Evolutionary conservation across 495 filamentous ascomycete genomes (phyloP).

Genomic region (Penicillium silybi): DNA sequence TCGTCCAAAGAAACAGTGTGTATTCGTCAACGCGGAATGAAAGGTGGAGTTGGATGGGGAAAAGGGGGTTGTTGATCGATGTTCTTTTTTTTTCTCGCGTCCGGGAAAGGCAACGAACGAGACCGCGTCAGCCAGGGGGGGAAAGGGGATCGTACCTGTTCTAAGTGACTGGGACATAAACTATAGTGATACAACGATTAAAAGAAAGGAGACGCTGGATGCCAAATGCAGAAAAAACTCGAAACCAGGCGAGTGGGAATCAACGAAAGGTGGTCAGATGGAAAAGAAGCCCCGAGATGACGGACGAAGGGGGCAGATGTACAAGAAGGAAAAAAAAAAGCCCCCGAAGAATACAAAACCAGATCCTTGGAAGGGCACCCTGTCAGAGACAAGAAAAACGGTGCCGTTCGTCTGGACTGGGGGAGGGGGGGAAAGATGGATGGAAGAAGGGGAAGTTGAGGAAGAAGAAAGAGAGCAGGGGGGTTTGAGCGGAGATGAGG

Average conservation of each 20-base stretch:
- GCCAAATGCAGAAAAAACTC: slow-evolving; percentile 37
- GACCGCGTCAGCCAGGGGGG: slow-evolving; percentile 29
- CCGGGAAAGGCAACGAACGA: slow-evolving; percentile 8
- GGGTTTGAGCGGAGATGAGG: neutral
- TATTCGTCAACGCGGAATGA: neutral
- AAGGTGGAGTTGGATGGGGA: slow-evolving; percentile 9
- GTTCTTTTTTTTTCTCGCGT: slow-evolving; percentile 11
- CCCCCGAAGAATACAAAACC: slow-evolving; percentile 18
- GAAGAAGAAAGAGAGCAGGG: slow-evolving; percentile 12
- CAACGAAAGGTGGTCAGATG: slow-evolving; percentile 37
- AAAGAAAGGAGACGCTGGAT: slow-evolving; percentile 23
- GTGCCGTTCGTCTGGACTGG: slow-evolving; percentile 21
- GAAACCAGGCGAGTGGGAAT: slow-evolving; percentile 31
- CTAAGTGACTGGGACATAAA: slow-evolving; percentile 32
- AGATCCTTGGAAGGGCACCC: slow-evolving; percentile 28
- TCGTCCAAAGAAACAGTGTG: neutral
- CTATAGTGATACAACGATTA: slow-evolving; percentile 40
- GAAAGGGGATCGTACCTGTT: slow-evolving; percentile 30
- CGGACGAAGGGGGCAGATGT: slow-evolving; percentile 29
- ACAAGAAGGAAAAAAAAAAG: slow-evolving; percentile 27
- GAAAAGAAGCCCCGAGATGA: slow-evolving; percentile 3
- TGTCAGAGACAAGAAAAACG: slow-evolving; percentile 26
- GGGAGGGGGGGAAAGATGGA: slow-evolving; percentile 11
- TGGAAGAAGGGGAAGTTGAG: slow-evolving; percentile 16
- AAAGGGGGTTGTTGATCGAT: slow-evolving; percentile 8